Percentiles rank a stretch among this genome's conserved stretches.
Conservation (phyloP, 2,329 filamentous ascomycete species). For the Ceratocystis colombiana region DNA sequence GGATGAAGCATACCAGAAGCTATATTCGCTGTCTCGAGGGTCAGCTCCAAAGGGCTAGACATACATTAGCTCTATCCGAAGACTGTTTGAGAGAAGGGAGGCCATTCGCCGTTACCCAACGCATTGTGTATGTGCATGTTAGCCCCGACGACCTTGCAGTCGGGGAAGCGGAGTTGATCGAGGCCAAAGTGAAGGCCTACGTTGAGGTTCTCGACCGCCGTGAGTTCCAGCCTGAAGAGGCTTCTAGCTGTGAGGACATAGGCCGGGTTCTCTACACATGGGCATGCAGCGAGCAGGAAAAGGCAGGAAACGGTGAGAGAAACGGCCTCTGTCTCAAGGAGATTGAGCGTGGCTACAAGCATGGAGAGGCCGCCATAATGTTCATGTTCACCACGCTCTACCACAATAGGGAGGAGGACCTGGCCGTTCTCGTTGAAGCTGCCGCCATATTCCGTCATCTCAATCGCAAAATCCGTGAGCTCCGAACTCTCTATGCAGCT, state of each 20-base stretch:
- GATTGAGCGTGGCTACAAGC: background rate
- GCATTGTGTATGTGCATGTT: too few relatives aligned
- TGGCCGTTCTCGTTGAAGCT: background rate
- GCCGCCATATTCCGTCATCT: slow-evolving; percentile 1
- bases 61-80: too few relatives aligned
- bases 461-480: background rate
- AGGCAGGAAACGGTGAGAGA: background rate
- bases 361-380: background rate
- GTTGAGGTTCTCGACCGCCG: background rate
- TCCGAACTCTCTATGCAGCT: background rate
- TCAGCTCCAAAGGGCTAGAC: background rate
- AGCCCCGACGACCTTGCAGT: background rate
- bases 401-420: background rate
- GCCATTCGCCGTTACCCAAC: background rate
- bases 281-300: background rate
- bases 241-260: background rate
- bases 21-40: background rate
- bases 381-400: background rate
- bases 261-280: background rate
- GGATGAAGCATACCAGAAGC: background rate
- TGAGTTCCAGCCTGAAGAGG: background rate
- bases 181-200: background rate
- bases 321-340: background rate
- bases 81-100: too few relatives aligned
- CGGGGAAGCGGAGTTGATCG: background rate